Evolutionary conservation across 495 filamentous ascomycete species (phyloP).

Genomic region (Neurospora pannonica): DNA sequence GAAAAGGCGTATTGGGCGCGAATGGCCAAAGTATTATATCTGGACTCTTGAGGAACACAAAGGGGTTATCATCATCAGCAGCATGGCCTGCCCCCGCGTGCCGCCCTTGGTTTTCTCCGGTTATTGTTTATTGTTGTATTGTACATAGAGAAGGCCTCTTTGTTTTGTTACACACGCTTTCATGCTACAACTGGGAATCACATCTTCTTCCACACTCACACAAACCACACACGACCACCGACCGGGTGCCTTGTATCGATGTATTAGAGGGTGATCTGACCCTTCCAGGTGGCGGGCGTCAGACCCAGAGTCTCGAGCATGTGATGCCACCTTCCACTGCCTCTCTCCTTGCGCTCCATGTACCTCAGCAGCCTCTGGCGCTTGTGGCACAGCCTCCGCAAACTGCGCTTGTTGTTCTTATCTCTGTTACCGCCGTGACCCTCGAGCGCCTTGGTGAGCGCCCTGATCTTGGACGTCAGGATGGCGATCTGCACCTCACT

Average conservation of each 20-base stretch:
- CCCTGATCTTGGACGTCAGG: constrained; percentile 85
- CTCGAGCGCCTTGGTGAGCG: constrained; percentile 56
- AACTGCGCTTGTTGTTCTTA: constrained; percentile 87
- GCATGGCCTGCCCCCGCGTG: neutral
- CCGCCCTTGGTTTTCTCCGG: constrained; percentile 3
- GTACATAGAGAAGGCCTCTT: constrained; percentile 26
- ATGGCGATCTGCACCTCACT: constrained; percentile 97
- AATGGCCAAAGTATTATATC: constrained; percentile 1
- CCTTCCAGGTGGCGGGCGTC: constrained; percentile 77
- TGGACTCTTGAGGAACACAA: constrained; percentile 1
- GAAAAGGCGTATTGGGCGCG: neutral
- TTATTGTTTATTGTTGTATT: constrained; percentile 19
- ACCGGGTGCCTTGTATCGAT: neutral
- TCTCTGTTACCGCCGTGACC: constrained; percentile 51
- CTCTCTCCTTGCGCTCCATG: constrained; percentile 79
- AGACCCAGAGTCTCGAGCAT: constrained; percentile 73
- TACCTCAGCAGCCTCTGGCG: constrained; percentile 82
- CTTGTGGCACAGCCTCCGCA: constrained; percentile 76
- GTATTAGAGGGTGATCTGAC: constrained; percentile 66
- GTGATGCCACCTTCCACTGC: constrained; percentile 79
- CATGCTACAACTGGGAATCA: constrained; percentile 1
- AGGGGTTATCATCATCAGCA: constrained; percentile 1
- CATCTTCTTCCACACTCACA: neutral
- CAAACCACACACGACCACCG: constrained; percentile 1
- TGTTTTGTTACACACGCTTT: constrained; percentile 1